A percentile compares a stretch with the other conserved stretches of the same genome.
Conservation (phyloP, 139 green algal genomes). For the Tetradesmus obliquus region DNA sequence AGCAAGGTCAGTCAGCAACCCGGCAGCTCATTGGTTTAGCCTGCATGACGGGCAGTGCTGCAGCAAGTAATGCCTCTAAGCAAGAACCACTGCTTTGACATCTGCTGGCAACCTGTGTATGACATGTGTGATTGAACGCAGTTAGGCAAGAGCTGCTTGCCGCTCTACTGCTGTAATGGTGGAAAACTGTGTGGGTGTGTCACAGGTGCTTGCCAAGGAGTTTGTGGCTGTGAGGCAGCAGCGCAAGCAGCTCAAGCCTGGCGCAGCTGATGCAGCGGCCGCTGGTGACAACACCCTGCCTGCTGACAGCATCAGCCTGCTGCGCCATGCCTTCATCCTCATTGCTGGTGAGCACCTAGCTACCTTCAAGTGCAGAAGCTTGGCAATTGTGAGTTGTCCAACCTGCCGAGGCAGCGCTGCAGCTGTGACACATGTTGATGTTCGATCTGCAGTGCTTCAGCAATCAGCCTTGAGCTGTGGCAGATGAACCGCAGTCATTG, state of each 20-base stretch:
- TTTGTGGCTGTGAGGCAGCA: constrained; percentile 42
- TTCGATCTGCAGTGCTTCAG: too few relatives aligned
- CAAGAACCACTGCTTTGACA: too few relatives aligned
- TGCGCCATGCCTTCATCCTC: constrained; percentile 68
- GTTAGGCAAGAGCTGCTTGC: background rate
- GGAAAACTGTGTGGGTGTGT: background rate
- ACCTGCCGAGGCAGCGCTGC: background rate
- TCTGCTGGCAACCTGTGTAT: background rate
- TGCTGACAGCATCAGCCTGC: constrained; percentile 65
- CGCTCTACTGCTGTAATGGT: background rate
- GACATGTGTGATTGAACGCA: background rate
- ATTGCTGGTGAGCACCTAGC: constrained; percentile 54
- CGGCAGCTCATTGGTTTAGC: background rate
- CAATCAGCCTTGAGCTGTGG: too few relatives aligned
- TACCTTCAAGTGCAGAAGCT: background rate
- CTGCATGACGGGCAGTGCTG: background rate
- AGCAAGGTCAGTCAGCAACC: constrained; percentile 55
- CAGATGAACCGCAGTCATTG: background rate
- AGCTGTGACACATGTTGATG: background rate
- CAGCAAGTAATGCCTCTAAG: background rate
- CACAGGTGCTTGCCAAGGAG: constrained; percentile 45
- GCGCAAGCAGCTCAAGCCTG: constrained; percentile 23
- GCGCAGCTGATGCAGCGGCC: background rate
- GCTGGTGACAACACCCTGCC: constrained; percentile 48
- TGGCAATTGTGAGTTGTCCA: background rate